Percentiles rank a stretch among this genome's conserved stretches.
Conservation (phyloP, 2,329 filamentous ascomycete species). For the Colletotrichum sublineola region DNA sequence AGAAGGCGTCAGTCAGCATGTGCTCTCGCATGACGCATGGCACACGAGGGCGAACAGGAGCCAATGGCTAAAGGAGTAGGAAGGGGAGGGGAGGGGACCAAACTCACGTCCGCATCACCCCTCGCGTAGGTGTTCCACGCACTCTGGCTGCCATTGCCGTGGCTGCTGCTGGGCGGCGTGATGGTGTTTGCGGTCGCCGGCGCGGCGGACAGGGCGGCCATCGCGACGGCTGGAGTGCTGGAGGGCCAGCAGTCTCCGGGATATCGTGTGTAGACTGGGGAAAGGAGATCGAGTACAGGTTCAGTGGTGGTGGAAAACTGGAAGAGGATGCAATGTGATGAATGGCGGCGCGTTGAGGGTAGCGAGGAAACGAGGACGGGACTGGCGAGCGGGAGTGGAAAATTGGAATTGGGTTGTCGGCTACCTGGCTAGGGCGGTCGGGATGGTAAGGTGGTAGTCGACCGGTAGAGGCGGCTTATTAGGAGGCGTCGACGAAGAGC, state of each 20-base stretch:
- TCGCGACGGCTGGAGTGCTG: conserved; percentile 48
- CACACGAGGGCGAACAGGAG: not conserved
- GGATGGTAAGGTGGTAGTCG: conserved; percentile 14
- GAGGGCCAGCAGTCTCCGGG: conserved; percentile 37
- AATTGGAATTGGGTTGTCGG: conserved; percentile 30
- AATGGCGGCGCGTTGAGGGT: conserved; percentile 18
- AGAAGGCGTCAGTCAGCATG: conserved; percentile 16
- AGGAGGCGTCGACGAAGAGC: conserved; percentile 36
- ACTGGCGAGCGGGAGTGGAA: conserved; percentile 18
- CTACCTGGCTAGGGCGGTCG: conserved; percentile 24
- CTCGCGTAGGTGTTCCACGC: conserved; percentile 57
- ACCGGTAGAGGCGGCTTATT: conserved; percentile 38
- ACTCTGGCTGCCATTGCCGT: conserved; percentile 62
- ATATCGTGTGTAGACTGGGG: conserved; percentile 7
- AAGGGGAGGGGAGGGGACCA: not conserved
- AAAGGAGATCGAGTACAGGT: not conserved
- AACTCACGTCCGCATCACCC: conserved; percentile 55
- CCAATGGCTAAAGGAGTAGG: not conserved
- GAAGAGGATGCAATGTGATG: conserved; percentile 19
- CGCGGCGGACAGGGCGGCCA: conserved; percentile 67
- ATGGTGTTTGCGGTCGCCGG: conserved; percentile 62
- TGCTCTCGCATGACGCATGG: not conserved
- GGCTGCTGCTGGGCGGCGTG: conserved; percentile 63
- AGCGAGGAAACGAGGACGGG: conserved; percentile 24
- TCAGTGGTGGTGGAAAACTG: conserved; percentile 12